Conservation (phyloP, 192 early-diverging fungal species). For the Ambispora gerdemannii region DNA sequence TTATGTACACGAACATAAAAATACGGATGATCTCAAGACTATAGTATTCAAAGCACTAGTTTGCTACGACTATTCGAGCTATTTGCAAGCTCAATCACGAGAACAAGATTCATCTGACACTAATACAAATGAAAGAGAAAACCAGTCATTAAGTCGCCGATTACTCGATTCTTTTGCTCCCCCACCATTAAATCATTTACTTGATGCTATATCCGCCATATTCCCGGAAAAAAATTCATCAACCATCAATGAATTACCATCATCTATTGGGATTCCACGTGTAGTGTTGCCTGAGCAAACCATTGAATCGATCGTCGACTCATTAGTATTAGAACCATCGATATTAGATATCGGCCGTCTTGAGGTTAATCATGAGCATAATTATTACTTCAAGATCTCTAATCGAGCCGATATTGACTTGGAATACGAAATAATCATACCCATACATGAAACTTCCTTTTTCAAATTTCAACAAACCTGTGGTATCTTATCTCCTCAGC, state of each 20-base stretch:
- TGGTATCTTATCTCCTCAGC: constrained; percentile 48
- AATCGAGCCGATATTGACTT: constrained; percentile 36
- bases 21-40: constrained; percentile 71
- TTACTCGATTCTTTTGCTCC: neutral
- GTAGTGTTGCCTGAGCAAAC: neutral
- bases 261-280: neutral
- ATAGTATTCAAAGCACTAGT: constrained; percentile 60
- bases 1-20: constrained; percentile 79
- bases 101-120: neutral
- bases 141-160: neutral
- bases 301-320: constrained; percentile 18
- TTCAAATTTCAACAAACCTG: constrained; percentile 36
- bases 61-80: constrained; percentile 42
- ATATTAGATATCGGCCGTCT: constrained; percentile 52
- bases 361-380: constrained; percentile 44
- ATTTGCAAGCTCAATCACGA: constrained; percentile 25
- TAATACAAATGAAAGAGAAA: neutral
- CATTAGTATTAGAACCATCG: constrained; percentile 41
- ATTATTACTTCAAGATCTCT: constrained; percentile 53
- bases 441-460: constrained; percentile 29
- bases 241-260: neutral
- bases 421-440: constrained; percentile 39
- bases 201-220: neutral
- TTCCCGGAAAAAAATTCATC: neutral
- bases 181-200: neutral